phyloP scores from a whole-genome alignment of 345 rosid genomes.

The Eucalyptus rudis region DNA sequence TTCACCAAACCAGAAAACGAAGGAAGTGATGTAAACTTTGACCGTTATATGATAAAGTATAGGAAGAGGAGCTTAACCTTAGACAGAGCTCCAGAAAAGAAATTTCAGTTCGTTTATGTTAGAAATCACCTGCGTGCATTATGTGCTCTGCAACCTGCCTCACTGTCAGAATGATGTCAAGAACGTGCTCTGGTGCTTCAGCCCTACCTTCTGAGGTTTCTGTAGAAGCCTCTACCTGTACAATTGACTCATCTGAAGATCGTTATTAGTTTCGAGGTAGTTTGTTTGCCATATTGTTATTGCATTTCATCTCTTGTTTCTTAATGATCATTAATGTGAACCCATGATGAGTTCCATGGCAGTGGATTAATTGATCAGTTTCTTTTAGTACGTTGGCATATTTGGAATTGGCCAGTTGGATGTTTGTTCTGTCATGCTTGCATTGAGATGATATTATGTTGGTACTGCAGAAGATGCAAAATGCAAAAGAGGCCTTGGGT shows the following conservation, averaged over 20 bases:
- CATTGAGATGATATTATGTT: neutral
- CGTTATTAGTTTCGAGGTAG: neutral
- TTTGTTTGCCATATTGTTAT: neutral
- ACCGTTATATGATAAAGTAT: slow-evolving; percentile 22
- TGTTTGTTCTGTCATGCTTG: neutral
- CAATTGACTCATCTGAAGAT: neutral
- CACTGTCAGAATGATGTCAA: neutral
- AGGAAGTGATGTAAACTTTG: neutral
- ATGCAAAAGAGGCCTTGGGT: neutral
- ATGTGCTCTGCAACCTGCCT: neutral
- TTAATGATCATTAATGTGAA: neutral
- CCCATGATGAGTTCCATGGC: neutral
- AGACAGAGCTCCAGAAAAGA: neutral
- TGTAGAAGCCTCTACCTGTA: neutral
- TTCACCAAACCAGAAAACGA: neutral
- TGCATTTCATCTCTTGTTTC: neutral
- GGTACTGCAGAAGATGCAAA: neutral
- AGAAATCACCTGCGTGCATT: neutral
- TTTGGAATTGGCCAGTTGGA: neutral
- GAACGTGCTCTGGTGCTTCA: neutral
- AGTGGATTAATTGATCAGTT: neutral
- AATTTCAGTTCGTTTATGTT: neutral
- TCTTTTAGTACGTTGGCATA: neutral
- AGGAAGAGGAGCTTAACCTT: slow-evolving; percentile 3
- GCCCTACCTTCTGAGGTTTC: neutral